A percentile compares a stretch with the other conserved stretches of the same genome.
These are phyloP conservation scores for Lachnellula subtilissima DNA, from an alignment of 2,329 filamentous ascomycete species.

Conservation along the genomic window DNA sequence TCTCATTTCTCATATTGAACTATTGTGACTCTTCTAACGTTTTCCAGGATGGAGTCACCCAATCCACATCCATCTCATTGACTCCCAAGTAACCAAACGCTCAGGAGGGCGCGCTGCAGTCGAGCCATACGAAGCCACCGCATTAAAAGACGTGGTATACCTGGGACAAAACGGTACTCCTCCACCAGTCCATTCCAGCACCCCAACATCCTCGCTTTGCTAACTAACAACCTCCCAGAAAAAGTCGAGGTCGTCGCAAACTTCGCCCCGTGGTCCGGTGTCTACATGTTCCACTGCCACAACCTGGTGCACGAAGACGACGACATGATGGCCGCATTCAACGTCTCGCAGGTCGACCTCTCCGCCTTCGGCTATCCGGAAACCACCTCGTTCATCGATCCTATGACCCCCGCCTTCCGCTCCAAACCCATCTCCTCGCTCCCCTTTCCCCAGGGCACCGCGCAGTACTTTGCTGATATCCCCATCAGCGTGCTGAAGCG, in stretches of 20 bases:
- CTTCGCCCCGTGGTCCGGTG: constrained; percentile 49
- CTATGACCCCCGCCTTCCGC: constrained; percentile 20
- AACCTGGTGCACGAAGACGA: constrained; percentile 32
- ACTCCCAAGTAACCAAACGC: constrained; percentile 50
- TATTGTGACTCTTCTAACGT: not conserved
- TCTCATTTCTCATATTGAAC: not conserved
- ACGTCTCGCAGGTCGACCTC: constrained; percentile 15
- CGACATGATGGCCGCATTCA: constrained; percentile 32
- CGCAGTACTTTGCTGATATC: constrained; percentile 11
- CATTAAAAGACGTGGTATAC: constrained; percentile 55
- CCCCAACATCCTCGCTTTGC: no score
- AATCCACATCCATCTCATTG: constrained; percentile 54
- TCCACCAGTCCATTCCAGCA: not conserved
- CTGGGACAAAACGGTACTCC: constrained; percentile 38
- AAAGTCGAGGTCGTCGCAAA: constrained; percentile 45
- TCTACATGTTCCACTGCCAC: constrained; percentile 42
- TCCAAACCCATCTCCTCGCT: constrained; percentile 12
- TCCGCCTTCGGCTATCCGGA: constrained; percentile 19
- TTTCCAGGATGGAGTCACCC: constrained; percentile 16
- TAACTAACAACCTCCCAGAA: constrained; percentile 31
- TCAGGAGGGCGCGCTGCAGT: constrained; percentile 34
- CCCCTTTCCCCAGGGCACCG: not conserved
- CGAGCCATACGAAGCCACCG: constrained; percentile 48
- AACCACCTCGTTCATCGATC: constrained; percentile 19
- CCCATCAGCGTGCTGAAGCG: not conserved